Conservation (phyloP, 2,329 filamentous ascomycete genomes). For the Plectosphaerella sp. region DNA sequence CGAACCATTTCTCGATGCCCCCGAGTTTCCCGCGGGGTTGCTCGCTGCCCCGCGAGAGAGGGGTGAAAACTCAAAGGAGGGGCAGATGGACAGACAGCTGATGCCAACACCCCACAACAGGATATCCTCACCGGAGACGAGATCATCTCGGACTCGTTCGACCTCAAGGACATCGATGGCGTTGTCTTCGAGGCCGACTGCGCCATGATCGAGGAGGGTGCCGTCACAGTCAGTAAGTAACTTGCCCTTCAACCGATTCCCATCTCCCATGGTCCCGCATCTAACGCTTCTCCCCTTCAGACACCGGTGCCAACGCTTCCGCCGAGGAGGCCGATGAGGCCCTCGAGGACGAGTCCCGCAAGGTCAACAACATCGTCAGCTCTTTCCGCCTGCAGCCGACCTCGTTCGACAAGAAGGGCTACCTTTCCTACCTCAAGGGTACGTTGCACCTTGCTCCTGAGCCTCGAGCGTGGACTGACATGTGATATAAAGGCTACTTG, state of each 20-base stretch:
- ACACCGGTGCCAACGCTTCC: slow-evolving; percentile 94
- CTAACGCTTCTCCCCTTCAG: slow-evolving; percentile 31
- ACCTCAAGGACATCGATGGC: slow-evolving; percentile 74
- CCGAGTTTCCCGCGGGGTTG: background rate
- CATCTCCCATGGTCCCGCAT: background rate
- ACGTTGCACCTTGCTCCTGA: slow-evolving; percentile 20
- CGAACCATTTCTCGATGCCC: slow-evolving; percentile 1
- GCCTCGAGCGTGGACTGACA: background rate
- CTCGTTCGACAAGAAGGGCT: slow-evolving; percentile 82
- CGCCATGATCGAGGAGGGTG: slow-evolving; percentile 78
- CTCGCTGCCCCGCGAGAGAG: background rate
- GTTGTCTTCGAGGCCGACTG: slow-evolving; percentile 89
- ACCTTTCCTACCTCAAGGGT: slow-evolving; percentile 83
- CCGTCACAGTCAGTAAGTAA: slow-evolving; percentile 65
- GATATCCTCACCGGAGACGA: slow-evolving; percentile 88
- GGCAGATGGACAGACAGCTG: background rate
- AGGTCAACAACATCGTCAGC: slow-evolving; percentile 90
- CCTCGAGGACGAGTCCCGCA: slow-evolving; percentile 63
- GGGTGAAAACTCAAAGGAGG: background rate
- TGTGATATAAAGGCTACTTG: slow-evolving; percentile 67
- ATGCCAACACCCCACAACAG: slow-evolving; percentile 40
- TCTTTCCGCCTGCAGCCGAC: slow-evolving; percentile 84
- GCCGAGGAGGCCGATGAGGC: slow-evolving; percentile 82
- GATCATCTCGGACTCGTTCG: slow-evolving; percentile 93
- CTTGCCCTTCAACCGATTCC: slow-evolving; percentile 2